These are phyloP conservation scores for Daedaleopsis nitida DNA, from an alignment of 768 basidiomycete genomes.

Conservation along the genomic window DNA sequence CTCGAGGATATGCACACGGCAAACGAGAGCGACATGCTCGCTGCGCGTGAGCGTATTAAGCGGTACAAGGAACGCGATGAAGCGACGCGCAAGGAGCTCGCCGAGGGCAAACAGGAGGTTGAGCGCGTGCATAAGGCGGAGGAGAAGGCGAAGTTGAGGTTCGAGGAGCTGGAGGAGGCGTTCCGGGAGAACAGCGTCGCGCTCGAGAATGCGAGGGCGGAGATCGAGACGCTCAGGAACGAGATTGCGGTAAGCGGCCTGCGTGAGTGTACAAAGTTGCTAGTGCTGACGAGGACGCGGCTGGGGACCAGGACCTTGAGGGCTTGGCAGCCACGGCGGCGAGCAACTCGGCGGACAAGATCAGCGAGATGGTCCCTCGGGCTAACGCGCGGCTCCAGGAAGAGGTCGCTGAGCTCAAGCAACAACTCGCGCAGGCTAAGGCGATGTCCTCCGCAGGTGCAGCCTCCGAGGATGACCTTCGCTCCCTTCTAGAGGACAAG, in stretches of 20 bases:
- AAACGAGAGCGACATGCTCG: slow-evolving; percentile 73
- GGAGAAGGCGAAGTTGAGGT: slow-evolving; percentile 56
- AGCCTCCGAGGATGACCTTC: slow-evolving; percentile 15
- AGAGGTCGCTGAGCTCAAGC: slow-evolving; percentile 58
- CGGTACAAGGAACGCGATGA: slow-evolving; percentile 77
- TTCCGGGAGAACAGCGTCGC: slow-evolving; percentile 84
- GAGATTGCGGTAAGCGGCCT: slow-evolving; percentile 69
- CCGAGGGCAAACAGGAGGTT: slow-evolving; percentile 62
- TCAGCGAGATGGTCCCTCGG: slow-evolving; percentile 48
- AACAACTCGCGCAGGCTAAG: slow-evolving; percentile 44
- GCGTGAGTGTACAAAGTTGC: not conserved
- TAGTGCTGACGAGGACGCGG: slow-evolving; percentile 25
- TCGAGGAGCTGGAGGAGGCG: slow-evolving; percentile 89
- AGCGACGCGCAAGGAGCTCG: slow-evolving; percentile 68
- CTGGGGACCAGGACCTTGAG: slow-evolving; percentile 58
- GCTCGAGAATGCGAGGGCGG: slow-evolving; percentile 86
- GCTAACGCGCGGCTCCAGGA: slow-evolving; percentile 50
- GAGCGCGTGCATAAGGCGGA: slow-evolving; percentile 68
- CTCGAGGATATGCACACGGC: slow-evolving; percentile 75
- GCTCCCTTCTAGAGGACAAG: slow-evolving; percentile 17
- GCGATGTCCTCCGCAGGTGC: slow-evolving; percentile 26
- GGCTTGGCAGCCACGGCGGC: slow-evolving; percentile 44
- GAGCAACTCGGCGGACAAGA: slow-evolving; percentile 38
- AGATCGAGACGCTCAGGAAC: slow-evolving; percentile 76
- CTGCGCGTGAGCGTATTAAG: slow-evolving; percentile 61